phyloP scores from a whole-genome alignment of 163 green algal genomes.

The Scenedesmus sp. region DNA sequence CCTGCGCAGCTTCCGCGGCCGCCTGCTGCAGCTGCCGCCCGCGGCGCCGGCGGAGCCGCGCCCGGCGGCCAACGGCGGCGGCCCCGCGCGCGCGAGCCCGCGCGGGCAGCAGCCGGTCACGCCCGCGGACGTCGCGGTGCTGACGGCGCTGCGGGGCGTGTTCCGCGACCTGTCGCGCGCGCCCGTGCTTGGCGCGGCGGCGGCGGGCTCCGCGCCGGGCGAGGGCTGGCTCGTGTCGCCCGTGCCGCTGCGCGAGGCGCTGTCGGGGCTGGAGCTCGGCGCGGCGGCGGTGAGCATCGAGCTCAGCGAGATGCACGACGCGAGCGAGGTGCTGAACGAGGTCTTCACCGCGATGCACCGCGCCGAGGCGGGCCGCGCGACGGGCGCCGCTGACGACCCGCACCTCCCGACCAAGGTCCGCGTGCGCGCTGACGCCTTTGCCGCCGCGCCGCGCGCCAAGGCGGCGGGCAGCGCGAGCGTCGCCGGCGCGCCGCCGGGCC shows the following conservation, averaged over 20 bases:
- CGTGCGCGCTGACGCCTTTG: slow-evolving; percentile 9
- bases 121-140: slow-evolving; percentile 54
- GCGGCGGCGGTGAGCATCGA: slow-evolving; percentile 63
- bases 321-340: slow-evolving; percentile 78
- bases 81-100: not conserved
- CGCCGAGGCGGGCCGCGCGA: slow-evolving; percentile 52
- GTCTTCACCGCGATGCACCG: slow-evolving; percentile 75
- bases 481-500: slow-evolving; percentile 22
- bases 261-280: slow-evolving; percentile 62
- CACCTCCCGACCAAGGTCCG: slow-evolving; percentile 57
- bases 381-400: slow-evolving; percentile 49
- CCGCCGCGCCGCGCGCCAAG: not conserved
- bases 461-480: not conserved
- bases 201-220: slow-evolving; percentile 1
- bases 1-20: slow-evolving; percentile 68
- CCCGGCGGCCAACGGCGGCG: slow-evolving; percentile 4
- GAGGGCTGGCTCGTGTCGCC: slow-evolving; percentile 60
- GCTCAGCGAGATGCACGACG: slow-evolving; percentile 86
- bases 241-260: slow-evolving; percentile 68
- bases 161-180: slow-evolving; percentile 51
- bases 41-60: not conserved
- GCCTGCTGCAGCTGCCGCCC: slow-evolving; percentile 54
- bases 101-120: not conserved
- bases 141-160: slow-evolving; percentile 58
- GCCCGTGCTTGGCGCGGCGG: slow-evolving; percentile 5